Conservation (phyloP, 257 asterid genomes). For the Plantago ovata region DNA sequence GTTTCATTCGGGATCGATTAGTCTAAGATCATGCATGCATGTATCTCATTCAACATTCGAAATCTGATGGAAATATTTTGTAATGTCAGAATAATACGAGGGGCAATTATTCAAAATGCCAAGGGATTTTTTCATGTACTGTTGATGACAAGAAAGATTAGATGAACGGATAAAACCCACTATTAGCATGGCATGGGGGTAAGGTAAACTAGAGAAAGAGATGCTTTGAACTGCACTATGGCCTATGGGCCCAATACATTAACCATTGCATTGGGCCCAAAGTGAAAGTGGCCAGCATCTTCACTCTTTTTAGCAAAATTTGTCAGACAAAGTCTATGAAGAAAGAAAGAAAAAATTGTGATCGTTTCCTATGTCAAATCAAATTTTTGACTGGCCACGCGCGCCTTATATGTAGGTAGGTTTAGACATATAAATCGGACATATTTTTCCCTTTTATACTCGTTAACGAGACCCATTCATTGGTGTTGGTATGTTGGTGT, state of each 20-base stretch:
- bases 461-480: no score
- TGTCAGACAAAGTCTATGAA: conserved; percentile 4
- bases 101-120: no score
- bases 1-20: no score
- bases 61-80: no score
- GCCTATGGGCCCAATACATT: conserved; percentile 8
- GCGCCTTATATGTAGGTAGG: conserved; percentile 15
- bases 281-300: conserved; percentile 22
- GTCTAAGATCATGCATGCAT: no score
- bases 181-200: not conserved
- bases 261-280: not conserved
- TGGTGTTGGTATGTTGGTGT: no score
- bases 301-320: not conserved
- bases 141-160: no score
- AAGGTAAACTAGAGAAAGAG: not conserved
- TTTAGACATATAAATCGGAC: no score
- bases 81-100: no score
- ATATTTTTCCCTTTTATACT: no score
- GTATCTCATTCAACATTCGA: no score
- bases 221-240: conserved; percentile 8
- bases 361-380: conserved; percentile 15
- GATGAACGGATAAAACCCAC: conserved; percentile 4
- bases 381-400: conserved; percentile 5
- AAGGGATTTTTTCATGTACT: no score
- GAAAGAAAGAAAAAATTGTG: not conserved